These are phyloP conservation scores for Trichoderma guizhouense DNA, from an alignment of 2,329 filamentous ascomycete species.

Conservation along the genomic window DNA sequence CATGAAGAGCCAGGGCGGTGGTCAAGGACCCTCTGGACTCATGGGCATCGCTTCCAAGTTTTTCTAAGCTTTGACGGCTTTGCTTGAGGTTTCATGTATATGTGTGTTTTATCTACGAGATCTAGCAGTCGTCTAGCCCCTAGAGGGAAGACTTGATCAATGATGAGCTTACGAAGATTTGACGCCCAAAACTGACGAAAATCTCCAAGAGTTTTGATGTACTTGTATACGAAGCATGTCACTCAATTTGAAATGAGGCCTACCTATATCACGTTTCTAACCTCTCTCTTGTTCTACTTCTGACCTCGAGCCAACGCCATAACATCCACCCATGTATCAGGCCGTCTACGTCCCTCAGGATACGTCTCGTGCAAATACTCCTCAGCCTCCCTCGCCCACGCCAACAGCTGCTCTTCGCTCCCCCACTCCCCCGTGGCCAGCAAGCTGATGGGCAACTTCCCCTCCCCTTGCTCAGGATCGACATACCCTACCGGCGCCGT, in stretches of 20 bases:
- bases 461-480: conserved; percentile 52
- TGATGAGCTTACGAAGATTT: conserved; percentile 1
- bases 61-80: conserved; percentile 25
- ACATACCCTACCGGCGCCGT: conserved; percentile 72
- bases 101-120: not conserved
- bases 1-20: conserved; percentile 67
- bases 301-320: conserved; percentile 31
- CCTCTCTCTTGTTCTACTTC: not conserved
- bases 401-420: conserved; percentile 58
- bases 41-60: conserved; percentile 49
- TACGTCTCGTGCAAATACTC: conserved; percentile 49
- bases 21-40: conserved; percentile 36
- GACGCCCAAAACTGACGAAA: not conserved
- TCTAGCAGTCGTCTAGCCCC: not conserved
- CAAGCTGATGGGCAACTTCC: conserved; percentile 58
- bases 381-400: conserved; percentile 58
- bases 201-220: not conserved
- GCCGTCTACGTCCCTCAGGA: conserved; percentile 48
- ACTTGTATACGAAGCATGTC: not conserved
- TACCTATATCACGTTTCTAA: not conserved
- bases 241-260: not conserved
- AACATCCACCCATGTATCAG: conserved; percentile 58
- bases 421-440: conserved; percentile 67
- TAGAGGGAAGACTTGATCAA: not conserved
- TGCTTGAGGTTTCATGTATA: not conserved